Evolutionary conservation across 345 rosid genomes (phyloP), one percentile per base, ranked within the genome.

Genomic region (Euphorbia pulcherrima): DNA sequence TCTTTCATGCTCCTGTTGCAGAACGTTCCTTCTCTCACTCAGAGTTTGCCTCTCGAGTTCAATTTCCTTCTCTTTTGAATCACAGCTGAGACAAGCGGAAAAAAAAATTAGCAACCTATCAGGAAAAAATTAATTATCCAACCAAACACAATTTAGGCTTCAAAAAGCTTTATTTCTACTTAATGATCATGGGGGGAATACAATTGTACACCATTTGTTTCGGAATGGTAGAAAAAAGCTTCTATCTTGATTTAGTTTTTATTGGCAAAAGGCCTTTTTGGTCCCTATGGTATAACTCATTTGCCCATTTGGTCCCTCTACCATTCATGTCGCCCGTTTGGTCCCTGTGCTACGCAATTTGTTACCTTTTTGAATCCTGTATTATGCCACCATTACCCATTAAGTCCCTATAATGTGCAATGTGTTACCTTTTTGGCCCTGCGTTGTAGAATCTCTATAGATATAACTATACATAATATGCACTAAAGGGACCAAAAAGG

Each of bases 1-100:
- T 37, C 87, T 79, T 80, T 87, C 88, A 39, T 91, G 90, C 78
- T 89, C 97, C 80, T 84, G 83, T 75, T 88, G 90, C 82, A 94
- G 70, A 72, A 64, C 73, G 78, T 83, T 85, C 72, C 79, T 86
- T 69, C 99, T 87, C 75, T 94, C 97, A 68, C 80, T 81, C 70
- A 91, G 72, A 23, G 81, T 80, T 71, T 83, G 86, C 66, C 96
- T 86, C 80, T 89, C 97, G 28, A 72, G 78, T 59, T 56, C 57
- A 18, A 87, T 75, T 69, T 86, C 97, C 64, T 79, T 85, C 71
- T 89, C 99, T 76, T 85, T 94, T 44, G 87, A 83, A 74, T 89
- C 96, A 79, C 92, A 91, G 69, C 99, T 94, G 75, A 39, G 41
- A 48, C 58, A 71, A 21, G 64, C 58, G 64, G 64, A 9, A 24